Conservation (phyloP, 1,139 yeast genomes). For the Candida albicans region DNA sequence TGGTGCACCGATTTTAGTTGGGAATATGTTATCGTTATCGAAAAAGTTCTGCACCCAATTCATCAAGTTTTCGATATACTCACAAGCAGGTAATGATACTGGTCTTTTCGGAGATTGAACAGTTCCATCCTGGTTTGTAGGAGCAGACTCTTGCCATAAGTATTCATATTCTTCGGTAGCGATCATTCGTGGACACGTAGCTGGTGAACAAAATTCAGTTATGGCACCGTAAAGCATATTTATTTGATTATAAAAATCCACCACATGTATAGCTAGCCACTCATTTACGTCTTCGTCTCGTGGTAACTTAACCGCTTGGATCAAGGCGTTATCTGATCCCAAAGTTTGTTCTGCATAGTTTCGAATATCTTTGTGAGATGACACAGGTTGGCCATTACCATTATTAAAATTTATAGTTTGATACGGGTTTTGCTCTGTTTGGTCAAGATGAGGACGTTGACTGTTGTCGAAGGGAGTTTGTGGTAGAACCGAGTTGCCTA, state of each 20-base stretch:
- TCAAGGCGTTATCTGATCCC: conserved; percentile 87
- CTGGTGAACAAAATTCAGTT: conserved; percentile 93
- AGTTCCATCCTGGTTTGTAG: conserved; percentile 28
- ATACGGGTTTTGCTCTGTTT: conserved; percentile 29
- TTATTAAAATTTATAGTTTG: conserved; percentile 26
- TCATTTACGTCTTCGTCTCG: conserved; percentile 89
- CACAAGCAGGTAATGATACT: conserved; percentile 78
- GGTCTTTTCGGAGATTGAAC: conserved; percentile 54
- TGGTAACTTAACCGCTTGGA: conserved; percentile 92
- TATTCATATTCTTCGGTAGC: conserved; percentile 97
- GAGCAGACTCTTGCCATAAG: conserved; percentile 79
- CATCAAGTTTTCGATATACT: conserved; percentile 89
- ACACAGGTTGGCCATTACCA: conserved; percentile 38
- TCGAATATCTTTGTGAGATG: conserved; percentile 70
- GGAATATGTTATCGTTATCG: conserved; percentile 88
- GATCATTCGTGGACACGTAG: conserved; percentile 91
- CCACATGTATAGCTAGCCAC: conserved; percentile 95
- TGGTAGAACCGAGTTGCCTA: conserved; percentile 36
- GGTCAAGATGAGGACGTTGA: conserved; percentile 17
- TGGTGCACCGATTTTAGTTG: conserved; percentile 85
- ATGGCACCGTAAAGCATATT: conserved; percentile 96
- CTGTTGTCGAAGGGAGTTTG: conserved; percentile 6
- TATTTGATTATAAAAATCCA: conserved; percentile 89
- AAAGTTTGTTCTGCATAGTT: conserved; percentile 91
- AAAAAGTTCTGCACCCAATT: conserved; percentile 89